phyloP scores from a whole-genome alignment of 2,329 filamentous ascomycete genomes.

The Akanthomyces dipterigenus region DNA sequence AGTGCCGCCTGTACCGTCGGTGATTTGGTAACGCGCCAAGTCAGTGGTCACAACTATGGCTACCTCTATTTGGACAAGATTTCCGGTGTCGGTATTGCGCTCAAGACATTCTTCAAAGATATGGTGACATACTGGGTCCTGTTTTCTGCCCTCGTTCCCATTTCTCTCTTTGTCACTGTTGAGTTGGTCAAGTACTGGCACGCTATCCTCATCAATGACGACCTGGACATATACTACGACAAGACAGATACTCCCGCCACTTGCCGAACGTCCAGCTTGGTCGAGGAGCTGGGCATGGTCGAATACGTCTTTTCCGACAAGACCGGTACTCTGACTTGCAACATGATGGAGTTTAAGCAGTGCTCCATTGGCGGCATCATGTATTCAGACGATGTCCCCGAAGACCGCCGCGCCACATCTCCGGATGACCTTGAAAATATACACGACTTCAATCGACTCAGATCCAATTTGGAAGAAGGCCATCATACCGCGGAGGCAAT shows the following conservation, averaged over 20 bases:
- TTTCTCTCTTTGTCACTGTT: constrained; percentile 94
- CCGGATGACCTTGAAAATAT: constrained; percentile 72
- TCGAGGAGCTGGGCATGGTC: constrained; percentile 95
- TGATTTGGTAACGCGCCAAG: constrained; percentile 72
- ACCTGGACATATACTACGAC: constrained; percentile 96
- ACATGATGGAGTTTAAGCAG: constrained; percentile 98
- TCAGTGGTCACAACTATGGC: constrained; percentile 51
- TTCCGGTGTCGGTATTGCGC: constrained; percentile 47
- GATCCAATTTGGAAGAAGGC: constrained; percentile 56
- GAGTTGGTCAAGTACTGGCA: constrained; percentile 98
- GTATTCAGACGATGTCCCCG: constrained; percentile 85
- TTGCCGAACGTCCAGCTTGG: constrained; percentile 90
- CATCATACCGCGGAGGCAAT: constrained; percentile 47
- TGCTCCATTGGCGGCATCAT: constrained; percentile 89
- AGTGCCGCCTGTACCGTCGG: constrained; percentile 89
- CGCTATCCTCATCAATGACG: constrained; percentile 94
- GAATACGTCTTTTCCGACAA: constrained; percentile 99
- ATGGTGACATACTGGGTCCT: constrained; percentile 98
- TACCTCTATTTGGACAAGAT: constrained; percentile 67
- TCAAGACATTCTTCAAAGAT: constrained; percentile 81
- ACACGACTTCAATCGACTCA: constrained; percentile 73
- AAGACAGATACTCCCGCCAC: constrained; percentile 92
- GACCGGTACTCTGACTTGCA: constrained; percentile 94
- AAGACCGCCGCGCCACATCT: constrained; percentile 76
- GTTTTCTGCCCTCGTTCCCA: constrained; percentile 92